Evolutionary conservation across 1,284 basidiomycete species (phyloP), one percentile per base, ranked within the genome.

Genomic region (Cutaneotrichosporon cavernicola): DNA sequence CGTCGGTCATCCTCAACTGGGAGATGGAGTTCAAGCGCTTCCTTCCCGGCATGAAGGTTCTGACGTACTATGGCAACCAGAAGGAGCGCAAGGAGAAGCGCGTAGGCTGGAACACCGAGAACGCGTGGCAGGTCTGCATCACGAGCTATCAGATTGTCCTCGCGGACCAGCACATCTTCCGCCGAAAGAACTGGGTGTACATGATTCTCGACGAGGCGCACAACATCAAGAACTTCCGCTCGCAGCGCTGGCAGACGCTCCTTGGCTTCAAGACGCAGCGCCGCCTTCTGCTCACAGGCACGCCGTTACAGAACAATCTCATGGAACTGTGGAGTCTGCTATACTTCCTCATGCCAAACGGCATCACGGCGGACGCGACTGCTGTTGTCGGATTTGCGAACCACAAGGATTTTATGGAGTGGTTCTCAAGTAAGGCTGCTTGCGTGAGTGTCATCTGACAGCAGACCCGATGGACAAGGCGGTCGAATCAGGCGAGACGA

Each of bases 11-110:
- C 68, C 84, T 97, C 64, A 97, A 98, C 76, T 98, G 95, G 95
- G 95, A 97, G 79, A 96, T 97, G 90, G 95, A 97, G 78, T 97
- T 97, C 84, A 97, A 97, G 81, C 97, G 97, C 81, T 97, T 97
- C 76, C 83, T 97, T 2, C 95, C 95, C 0, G 95, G 94, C 1
- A 95, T 97, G 85, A 90, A 88, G 72, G 88, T 92, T 62, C 83
- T 98, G 43, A 91, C 91, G 64, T 98, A 97, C 81, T 94, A 97
- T 74, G 95, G 95, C 34, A 88, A 85, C 56, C 90, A 90, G 63
- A 93, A 92, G 79, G 91, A 94, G 65, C 89, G 95, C 59, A 96
- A 95, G 78, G 93, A 97, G 71, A 87, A 96, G 56, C 88, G 95
- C 11, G 87, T 91, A 66, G 96, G 96, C 13, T 98, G 96, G 96